A percentile compares a stretch with the other conserved stretches of the same genome.
These are phyloP conservation scores for Arthroderma sp. DNA, from an alignment of 2,329 filamentous ascomycete genomes.

Conservation along the genomic window DNA sequence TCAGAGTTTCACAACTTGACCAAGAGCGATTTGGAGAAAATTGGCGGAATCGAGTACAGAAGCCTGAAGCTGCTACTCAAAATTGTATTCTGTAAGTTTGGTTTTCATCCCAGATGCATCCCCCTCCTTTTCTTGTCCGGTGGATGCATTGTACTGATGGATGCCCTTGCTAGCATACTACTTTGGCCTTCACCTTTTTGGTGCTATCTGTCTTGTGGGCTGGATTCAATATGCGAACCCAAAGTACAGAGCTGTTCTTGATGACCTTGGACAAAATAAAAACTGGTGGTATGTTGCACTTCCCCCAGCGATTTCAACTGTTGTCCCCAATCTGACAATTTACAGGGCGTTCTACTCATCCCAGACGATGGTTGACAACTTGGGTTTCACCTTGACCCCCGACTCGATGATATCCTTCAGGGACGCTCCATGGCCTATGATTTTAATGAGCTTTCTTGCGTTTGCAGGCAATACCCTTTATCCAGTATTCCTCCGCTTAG, in stretches of 20 bases:
- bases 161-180: slow-evolving; percentile 28
- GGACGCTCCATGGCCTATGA: slow-evolving; percentile 29
- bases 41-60: slow-evolving; percentile 42
- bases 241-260: slow-evolving; percentile 30
- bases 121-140: too few relatives aligned
- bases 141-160: too few relatives aligned
- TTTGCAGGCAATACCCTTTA: slow-evolving; percentile 35
- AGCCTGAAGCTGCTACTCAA: slow-evolving; percentile 38
- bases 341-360: slow-evolving; percentile 37
- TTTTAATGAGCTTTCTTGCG: slow-evolving; percentile 28
- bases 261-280: slow-evolving; percentile 26
- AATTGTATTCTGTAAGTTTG: slow-evolving; percentile 27
- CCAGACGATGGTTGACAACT: slow-evolving; percentile 40
- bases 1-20: slow-evolving; percentile 35
- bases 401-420: slow-evolving; percentile 41
- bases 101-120: too few relatives aligned
- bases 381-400: slow-evolving; percentile 43
- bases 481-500: slow-evolving; percentile 42
- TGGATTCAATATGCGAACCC: slow-evolving; percentile 35
- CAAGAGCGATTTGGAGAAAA: slow-evolving; percentile 28
- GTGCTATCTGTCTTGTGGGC: slow-evolving; percentile 35
- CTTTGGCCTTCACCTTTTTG: slow-evolving; percentile 34
- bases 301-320: background rate
- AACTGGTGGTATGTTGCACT: slow-evolving; percentile 37
- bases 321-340: background rate